Conservation (phyloP, 2,329 filamentous ascomycete genomes). For the Aspergillus transmontanensis region DNA sequence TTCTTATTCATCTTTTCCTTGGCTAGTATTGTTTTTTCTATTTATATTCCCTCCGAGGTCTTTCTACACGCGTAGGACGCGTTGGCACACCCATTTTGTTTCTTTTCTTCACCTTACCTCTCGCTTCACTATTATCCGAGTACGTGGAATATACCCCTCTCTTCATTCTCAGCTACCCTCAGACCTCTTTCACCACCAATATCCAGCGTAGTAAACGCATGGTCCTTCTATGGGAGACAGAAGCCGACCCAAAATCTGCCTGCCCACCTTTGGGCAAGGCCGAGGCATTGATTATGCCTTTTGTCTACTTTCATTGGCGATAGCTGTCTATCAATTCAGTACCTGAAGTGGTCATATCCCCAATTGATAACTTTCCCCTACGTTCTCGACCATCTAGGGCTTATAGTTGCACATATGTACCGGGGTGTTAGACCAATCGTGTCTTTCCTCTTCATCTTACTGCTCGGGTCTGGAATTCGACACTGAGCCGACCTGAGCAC, state of each 20-base stretch:
- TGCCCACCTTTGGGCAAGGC: background rate
- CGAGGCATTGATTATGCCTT: background rate
- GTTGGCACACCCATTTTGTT: background rate
- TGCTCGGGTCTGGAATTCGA: background rate
- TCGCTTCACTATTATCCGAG: background rate
- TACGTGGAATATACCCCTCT: slow-evolving; percentile 1
- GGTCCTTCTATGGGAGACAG: slow-evolving; percentile 3
- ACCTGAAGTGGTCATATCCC: slow-evolving; percentile 4
- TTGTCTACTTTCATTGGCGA: slow-evolving; percentile 2
- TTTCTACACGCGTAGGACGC: slow-evolving; percentile 1
- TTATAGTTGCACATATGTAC: background rate
- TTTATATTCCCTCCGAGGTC: background rate
- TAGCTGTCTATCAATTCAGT: slow-evolving; percentile 3
- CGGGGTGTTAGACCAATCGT: background rate
- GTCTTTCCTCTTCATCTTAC: background rate
- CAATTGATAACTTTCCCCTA: slow-evolving; percentile 1
- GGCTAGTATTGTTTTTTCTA: background rate
- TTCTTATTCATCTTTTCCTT: background rate
- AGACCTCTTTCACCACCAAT: background rate
- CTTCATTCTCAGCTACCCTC: background rate
- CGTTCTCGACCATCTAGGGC: background rate
- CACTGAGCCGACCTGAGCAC: background rate
- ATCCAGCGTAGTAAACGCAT: slow-evolving; percentile 1
- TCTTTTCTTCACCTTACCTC: background rate
- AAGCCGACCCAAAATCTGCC: background rate